Evolutionary conservation across 306 rosid genomes (phyloP), one percentile per base, ranked within the genome.

Genomic region (Quercus glauca): DNA sequence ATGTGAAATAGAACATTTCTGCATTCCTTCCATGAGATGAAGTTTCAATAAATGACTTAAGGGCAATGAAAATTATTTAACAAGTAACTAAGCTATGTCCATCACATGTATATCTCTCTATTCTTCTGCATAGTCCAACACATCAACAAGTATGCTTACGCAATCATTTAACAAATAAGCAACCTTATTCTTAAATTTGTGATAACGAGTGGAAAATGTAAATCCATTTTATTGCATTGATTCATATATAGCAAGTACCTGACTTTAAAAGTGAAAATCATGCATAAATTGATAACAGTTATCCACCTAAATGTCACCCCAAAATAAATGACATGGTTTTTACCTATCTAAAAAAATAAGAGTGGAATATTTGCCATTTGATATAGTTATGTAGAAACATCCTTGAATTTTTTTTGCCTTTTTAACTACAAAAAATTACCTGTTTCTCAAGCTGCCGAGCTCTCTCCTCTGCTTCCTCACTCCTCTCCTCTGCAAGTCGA

Each of bases 401-500:
- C 17, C 45, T 78, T 6, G 13, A 23, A 2, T 41, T 41, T 15
- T 19, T 12, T 51, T 5, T 73, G 58, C 21, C 51, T 37, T 21
- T 37, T 51, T 76, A 13, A 57, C 12, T 69, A 18, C 78, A 55
- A 77, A 55, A 23, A 68, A 60, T 80, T 88, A 93, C 99, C 96
- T 95, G 99, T 73, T 86, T 92, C 86, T 95, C 99, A 59, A 95
- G 91, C 86, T 93, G 99, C 77, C 92, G 89, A 78, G 89, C 90
- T 84, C 92, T 91, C 74, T 90, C 87, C 79, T 95, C 99, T 78
- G 97, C 88, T 88, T 95, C 99, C 73, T 95, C 97, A 49, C 73
- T 85, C 87, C 83, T 93, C 73, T 95, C 97, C 86, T 95, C 99
- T 79, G 97, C 93, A 85, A 90, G 87, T 81, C 98, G 96, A 83